Evolutionary conservation across 805 yeast genomes (phyloP).

Genomic region (Isabelozyma heimii): DNA sequence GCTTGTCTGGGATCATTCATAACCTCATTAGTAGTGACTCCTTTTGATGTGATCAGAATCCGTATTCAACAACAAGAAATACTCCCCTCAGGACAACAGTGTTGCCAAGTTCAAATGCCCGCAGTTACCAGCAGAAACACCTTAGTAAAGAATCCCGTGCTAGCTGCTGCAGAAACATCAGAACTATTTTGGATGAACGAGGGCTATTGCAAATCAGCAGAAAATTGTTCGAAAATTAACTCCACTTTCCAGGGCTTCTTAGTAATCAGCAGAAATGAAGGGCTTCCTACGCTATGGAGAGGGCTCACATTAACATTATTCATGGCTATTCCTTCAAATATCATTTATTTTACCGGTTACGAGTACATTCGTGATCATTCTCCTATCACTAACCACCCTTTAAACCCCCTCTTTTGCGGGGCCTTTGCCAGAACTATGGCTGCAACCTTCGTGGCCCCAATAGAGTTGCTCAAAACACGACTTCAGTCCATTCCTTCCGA

Average conservation of each 20-base stretch:
- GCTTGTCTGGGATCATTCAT: conserved; percentile 75
- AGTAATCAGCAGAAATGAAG: conserved; percentile 70
- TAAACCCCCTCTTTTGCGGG: conserved; percentile 85
- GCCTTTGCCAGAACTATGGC: conserved; percentile 78
- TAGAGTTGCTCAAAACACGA: conserved; percentile 84
- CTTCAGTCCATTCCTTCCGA: conserved; percentile 80
- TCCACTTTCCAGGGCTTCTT: conserved; percentile 77
- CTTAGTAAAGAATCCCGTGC: conserved; percentile 15
- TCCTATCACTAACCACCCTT: conserved; percentile 38
- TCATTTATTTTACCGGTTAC: conserved; percentile 92
- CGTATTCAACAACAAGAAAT: conserved; percentile 76
- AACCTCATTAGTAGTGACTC: conserved; percentile 73
- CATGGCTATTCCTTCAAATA: conserved; percentile 92
- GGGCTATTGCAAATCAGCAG: conserved; percentile 33
- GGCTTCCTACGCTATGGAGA: conserved; percentile 76
- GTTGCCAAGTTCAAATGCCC: conserved; percentile 20
- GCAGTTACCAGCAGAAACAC: conserved; percentile 7
- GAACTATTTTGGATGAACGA: conserved; percentile 34
- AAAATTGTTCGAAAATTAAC: conserved; percentile 47
- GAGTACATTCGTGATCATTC: conserved; percentile 81
- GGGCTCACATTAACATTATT: conserved; percentile 78
- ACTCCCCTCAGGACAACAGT: conserved; percentile 30
- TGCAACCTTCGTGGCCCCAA: conserved; percentile 81
- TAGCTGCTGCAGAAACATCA: conserved; percentile 27
- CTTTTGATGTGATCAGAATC: conserved; percentile 77